Base-by-base conservation (phyloP, 345 rosid genomes). In the Atalantia buxifolia region DNA sequence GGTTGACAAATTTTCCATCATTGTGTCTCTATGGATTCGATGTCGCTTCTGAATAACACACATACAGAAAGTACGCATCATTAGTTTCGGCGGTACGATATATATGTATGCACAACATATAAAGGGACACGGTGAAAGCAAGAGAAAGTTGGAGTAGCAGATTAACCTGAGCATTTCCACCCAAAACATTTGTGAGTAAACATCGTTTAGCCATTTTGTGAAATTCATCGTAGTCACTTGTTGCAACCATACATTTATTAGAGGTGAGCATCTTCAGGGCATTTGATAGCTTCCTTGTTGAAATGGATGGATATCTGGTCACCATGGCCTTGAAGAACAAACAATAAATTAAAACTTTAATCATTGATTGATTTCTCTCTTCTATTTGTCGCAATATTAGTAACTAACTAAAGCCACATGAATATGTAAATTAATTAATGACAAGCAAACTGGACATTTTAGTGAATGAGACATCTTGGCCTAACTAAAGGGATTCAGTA, bases 211-310 rank as follows among this genome's bases (percentile, higher is more conserved):
- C 87, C 72, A 76, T 53, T 82, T 89, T 92, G 83, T 94, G 98
- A 65, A 94, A 96, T 61, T 92, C 95, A 76, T 79, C 76, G 71
- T 94, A 94, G 81, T 94, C 98, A 81, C 99, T 96, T 1, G 82
- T 91, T 31, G 99, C 97, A 74, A 94, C 99, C 97, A 92, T 94
- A 74, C 85, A 75, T 83, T 91, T 94, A 80, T 94, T 78, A 65
- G 82, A 74, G 50, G 94, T 91, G 40, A 96, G 98, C 55, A 94
- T 83, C 67, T 78, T 78, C 67, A 92, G 83, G 36, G 96, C 96
- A 31, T 86, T 89, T 24, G 98, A 87, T 67, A 95, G 83, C 81
- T 95, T 91, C 63, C 95, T 87, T 7, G 95, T 83, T 50, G 97
- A 93, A 56, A 95, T 93, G 45, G 98, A 92, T 53, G 93, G 77